Evolutionary conservation across 2,329 filamentous ascomycete genomes (phyloP).

Genomic region (Aureobasidium vineae): DNA sequence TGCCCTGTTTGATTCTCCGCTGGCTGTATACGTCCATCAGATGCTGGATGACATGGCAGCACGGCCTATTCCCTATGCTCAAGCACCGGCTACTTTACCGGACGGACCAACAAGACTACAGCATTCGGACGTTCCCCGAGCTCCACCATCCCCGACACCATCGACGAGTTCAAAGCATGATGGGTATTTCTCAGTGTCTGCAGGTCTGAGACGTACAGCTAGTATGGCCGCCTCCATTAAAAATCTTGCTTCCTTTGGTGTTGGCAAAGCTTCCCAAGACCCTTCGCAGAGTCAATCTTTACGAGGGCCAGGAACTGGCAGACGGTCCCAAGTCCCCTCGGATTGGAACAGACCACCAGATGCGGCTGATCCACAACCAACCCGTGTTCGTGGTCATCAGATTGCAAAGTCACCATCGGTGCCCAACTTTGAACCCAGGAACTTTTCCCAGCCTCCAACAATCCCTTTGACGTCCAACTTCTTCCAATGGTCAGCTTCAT

Average conservation of each 20-base stretch:
- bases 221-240: conserved; percentile 65
- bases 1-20: conserved; percentile 70
- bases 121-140: conserved; percentile 35
- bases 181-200: conserved; percentile 58
- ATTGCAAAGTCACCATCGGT: conserved; percentile 76
- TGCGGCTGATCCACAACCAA: conserved; percentile 66
- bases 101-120: conserved; percentile 31
- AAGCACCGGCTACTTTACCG: conserved; percentile 29
- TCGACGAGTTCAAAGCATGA: conserved; percentile 50
- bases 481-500: conserved; percentile 92
- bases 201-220: conserved; percentile 61
- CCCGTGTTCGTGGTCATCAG: conserved; percentile 63
- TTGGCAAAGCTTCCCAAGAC: conserved; percentile 23
- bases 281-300: conserved; percentile 23
- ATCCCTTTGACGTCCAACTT: conserved; percentile 82
- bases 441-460: conserved; percentile 56
- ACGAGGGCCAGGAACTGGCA: conserved; percentile 32
- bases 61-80: conserved; percentile 27
- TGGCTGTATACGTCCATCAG: conserved; percentile 67
- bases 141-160: conserved; percentile 49
- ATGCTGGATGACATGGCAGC: conserved; percentile 69
- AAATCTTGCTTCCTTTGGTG: conserved; percentile 56
- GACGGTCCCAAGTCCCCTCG: conserved; percentile 53
- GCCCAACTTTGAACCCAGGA: conserved; percentile 66
- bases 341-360: conserved; percentile 68